Conservation (phyloP, 139 green algal species). For the Coelastrella sp. region DNA sequence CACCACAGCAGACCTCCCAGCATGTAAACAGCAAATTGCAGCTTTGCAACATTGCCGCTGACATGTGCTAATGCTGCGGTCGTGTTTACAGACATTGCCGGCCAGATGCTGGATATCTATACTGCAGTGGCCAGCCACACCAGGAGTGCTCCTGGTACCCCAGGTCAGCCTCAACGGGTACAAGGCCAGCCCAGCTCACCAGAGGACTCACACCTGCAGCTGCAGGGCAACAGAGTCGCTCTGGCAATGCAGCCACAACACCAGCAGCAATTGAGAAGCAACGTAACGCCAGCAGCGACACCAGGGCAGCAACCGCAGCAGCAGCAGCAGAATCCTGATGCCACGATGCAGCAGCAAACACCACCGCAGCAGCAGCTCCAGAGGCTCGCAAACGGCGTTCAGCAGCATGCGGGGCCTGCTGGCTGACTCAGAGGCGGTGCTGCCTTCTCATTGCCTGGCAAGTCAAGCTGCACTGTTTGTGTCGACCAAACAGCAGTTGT, state of each 20-base stretch:
- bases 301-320: slow-evolving; percentile 23
- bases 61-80: neutral
- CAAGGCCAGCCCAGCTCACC: slow-evolving; percentile 5
- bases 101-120: slow-evolving; percentile 30
- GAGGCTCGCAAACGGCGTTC: neutral
- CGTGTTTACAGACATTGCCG: neutral
- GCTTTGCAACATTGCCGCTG: no score
- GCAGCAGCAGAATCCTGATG: slow-evolving; percentile 6
- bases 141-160: neutral
- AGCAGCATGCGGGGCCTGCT: neutral
- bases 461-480: no score
- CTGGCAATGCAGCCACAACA: slow-evolving; percentile 9
- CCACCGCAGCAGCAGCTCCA: slow-evolving; percentile 23
- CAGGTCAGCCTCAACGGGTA: neutral
- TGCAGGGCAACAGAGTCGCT: slow-evolving; percentile 24
- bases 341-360: neutral
- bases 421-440: neutral
- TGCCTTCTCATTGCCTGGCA: neutral
- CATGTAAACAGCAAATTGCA: no score
- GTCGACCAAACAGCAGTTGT: no score
- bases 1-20: neutral
- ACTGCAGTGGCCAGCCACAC: neutral
- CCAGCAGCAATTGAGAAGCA: neutral
- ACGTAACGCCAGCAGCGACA: no score
- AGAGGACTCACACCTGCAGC: slow-evolving; percentile 24